Percentiles rank a stretch among this genome's conserved stretches.
Evolutionary conservation across 257 asterid species (phyloP).

Genomic region (Verbascum thapsus): DNA sequence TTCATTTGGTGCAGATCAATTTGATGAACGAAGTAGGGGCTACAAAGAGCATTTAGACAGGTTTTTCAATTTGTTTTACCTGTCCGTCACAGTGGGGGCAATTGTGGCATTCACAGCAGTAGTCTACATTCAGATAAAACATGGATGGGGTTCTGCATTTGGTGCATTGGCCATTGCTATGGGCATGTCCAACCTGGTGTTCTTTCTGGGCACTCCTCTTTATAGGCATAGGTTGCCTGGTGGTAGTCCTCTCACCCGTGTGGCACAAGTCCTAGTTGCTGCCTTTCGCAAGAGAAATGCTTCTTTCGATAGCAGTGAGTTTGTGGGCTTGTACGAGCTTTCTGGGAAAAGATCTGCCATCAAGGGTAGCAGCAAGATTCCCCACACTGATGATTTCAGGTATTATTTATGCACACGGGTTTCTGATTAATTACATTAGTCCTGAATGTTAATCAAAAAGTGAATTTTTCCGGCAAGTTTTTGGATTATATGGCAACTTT

Average conservation of each 20-base stretch:
- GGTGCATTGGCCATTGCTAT: conserved; percentile 90
- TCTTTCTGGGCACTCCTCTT: conserved; percentile 90
- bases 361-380: conserved; percentile 83
- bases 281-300: conserved; percentile 79
- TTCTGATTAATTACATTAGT: too few species aligned
- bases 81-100: conserved; percentile 93
- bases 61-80: conserved; percentile 92
- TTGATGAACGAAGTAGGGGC: conserved; percentile 71
- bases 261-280: conserved; percentile 85
- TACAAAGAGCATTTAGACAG: conserved; percentile 81
- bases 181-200: conserved; percentile 86
- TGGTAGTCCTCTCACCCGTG: conserved; percentile 94
- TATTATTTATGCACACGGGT: conserved; percentile 18
- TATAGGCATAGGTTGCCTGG: conserved; percentile 92
- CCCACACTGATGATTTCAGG: conserved; percentile 92
- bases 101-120: conserved; percentile 88
- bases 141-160: conserved; percentile 95
- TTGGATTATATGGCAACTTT: too few species aligned
- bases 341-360: conserved; percentile 87
- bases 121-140: conserved; percentile 85
- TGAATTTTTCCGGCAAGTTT: too few species aligned
- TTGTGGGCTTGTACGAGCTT: conserved; percentile 83
- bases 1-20: conserved; percentile 98
- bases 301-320: conserved; percentile 69
- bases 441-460: too few species aligned